Percentiles rank a stretch among this genome's conserved stretches.
Evolutionary conservation across 371 early-diverging fungal genomes (phyloP).

Genomic region (Mucor racemosus): DNA sequence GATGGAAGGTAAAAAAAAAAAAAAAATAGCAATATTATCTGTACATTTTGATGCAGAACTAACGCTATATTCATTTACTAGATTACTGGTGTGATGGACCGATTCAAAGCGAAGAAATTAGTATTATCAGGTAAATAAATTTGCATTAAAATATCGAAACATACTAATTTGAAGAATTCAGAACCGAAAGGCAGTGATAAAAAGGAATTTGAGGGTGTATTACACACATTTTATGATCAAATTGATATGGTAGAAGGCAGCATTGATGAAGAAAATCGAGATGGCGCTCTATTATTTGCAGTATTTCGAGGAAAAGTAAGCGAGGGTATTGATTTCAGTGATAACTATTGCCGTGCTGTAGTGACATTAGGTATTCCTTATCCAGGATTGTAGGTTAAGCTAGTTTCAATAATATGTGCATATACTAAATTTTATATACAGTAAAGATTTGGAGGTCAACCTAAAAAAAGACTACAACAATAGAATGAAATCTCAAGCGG

Average conservation of each 20-base stretch:
- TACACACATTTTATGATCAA: conserved; percentile 49
- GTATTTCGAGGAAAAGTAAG: conserved; percentile 90
- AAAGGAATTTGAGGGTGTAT: conserved; percentile 58
- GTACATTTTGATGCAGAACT: not conserved
- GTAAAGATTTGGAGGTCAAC: conserved; percentile 45
- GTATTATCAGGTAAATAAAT: conserved; percentile 34
- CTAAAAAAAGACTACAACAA: conserved; percentile 51
- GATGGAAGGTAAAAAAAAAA: conserved; percentile 46
- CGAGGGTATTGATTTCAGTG: conserved; percentile 96
- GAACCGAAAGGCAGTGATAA: conserved; percentile 58
- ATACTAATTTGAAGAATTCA: not conserved
- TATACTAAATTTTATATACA: not conserved
- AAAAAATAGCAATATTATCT: not conserved
- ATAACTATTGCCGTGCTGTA: conserved; percentile 88
- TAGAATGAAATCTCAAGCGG: conserved; percentile 4
- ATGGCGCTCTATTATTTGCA: conserved; percentile 69
- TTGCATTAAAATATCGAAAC: not conserved
- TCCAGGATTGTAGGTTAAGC: conserved; percentile 54
- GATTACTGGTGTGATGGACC: conserved; percentile 41
- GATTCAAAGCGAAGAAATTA: conserved; percentile 35
- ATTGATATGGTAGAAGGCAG: conserved; percentile 29
- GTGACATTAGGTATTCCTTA: conserved; percentile 93
- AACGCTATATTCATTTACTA: conserved; percentile 1
- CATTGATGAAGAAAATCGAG: conserved; percentile 19
- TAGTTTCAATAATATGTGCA: not conserved